phyloP scores from a whole-genome alignment of 2,329 filamentous ascomycete species.

The Aureobasidium musti region DNA sequence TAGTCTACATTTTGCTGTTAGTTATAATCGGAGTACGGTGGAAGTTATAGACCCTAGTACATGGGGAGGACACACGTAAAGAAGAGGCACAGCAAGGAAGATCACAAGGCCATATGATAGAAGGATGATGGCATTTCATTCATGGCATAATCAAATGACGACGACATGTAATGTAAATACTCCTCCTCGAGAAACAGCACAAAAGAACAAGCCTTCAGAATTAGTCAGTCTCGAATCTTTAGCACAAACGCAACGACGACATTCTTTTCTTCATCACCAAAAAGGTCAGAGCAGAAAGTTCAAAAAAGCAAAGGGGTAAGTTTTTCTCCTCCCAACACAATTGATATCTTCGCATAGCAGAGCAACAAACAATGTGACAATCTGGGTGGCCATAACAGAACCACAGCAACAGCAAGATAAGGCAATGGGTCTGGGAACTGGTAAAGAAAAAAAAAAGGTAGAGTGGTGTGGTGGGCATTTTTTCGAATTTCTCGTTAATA shows the following conservation, averaged over 20 bases:
- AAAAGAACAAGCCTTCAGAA: background rate
- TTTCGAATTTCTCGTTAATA: conserved; percentile 24
- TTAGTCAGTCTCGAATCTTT: background rate
- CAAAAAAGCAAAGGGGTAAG: background rate
- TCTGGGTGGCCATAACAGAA: background rate
- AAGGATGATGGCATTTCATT: conserved; percentile 3
- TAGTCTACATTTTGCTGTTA: too few species aligned
- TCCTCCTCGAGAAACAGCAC: background rate
- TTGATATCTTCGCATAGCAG: conserved; percentile 20
- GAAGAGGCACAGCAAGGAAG: background rate
- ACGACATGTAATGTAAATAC: conserved; percentile 22
- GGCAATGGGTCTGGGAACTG: background rate
- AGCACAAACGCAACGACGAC: background rate
- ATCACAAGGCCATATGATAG: background rate
- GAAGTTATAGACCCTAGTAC: too few species aligned
- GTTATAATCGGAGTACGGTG: too few species aligned
- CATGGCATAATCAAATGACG: background rate
- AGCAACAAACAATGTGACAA: conserved; percentile 1
- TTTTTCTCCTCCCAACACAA: conserved; percentile 5
- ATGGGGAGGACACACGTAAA: background rate
- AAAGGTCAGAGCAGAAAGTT: background rate
- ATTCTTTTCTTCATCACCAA: conserved; percentile 10
- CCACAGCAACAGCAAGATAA: background rate
- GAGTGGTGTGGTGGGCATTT: conserved; percentile 7
- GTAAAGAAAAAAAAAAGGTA: background rate